Evolutionary conservation across 2,329 filamentous ascomycete species (phyloP), one percentile per base, ranked within the genome.

Genomic region (Lasiodiplodia sp.): DNA sequence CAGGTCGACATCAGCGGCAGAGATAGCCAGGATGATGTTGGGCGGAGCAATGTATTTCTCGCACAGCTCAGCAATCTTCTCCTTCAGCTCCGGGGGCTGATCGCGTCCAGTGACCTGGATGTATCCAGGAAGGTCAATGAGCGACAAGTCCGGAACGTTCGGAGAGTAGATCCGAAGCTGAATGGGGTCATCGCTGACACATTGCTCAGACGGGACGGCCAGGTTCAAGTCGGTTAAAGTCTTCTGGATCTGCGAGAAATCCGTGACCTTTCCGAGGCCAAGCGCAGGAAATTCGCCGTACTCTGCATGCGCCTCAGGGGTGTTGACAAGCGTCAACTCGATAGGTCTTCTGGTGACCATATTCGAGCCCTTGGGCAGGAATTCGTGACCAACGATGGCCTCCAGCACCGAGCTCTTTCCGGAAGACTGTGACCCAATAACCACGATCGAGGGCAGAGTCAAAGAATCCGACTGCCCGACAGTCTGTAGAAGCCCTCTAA

Each of bases 301-400:
- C 77, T 99, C 96, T 2, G 91, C 88, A 55, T 90, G 88, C 1
- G 93, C 90, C 68, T 94, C 91, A 0, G 95, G 95, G 0, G 95
- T 98, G 80, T 99, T 98, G 80, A 99, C 90, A 6, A 99, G 87
- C 0, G 96, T 99, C 68, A 99, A 86, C 81, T 99, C 96, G 77
- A 99, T 99, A 0, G 96, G 96, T 69, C 96, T 87, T 51, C 96
- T 88, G 10, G 96, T 99, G 62, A 99, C 96, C 96, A 99, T 99
- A 76, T 99, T 99, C 52, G 91, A 90, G n/a, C 96, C 96, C 80
- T 99, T 99, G 6, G 96, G 96, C 56, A 99, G 83, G 73, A 99
- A 99, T 75, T 99, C 96, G 76, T 99, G 96, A 5, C 96, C 96
- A 67, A 99, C 96, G 70, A 99, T 97, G 23, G 96, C 93, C 79